These are phyloP conservation scores for Alternaria brassicae DNA, from an alignment of 2,329 filamentous ascomycete genomes.

Conservation along the genomic window DNA sequence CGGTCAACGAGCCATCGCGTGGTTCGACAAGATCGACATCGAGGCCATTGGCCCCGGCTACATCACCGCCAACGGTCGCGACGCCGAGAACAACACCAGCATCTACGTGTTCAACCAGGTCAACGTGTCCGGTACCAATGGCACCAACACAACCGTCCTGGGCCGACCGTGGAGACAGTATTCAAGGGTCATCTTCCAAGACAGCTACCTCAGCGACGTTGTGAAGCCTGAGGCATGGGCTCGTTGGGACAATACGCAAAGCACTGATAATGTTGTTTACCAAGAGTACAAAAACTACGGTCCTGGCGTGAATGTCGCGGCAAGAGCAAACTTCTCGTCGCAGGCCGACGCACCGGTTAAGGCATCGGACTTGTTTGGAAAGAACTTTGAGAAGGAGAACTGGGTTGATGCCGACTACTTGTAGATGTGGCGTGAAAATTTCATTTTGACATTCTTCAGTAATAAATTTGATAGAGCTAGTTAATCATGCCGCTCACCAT, in stretches of 20 bases:
- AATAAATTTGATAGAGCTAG: neutral
- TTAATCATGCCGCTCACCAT: neutral
- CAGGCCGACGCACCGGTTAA: slow-evolving; percentile 12
- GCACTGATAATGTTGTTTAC: slow-evolving; percentile 21
- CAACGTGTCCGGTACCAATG: slow-evolving; percentile 49
- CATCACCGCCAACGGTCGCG: slow-evolving; percentile 34
- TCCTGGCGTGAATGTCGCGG: slow-evolving; percentile 14
- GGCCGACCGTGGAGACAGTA: slow-evolving; percentile 60
- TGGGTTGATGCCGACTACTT: slow-evolving; percentile 28
- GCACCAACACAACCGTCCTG: slow-evolving; percentile 51
- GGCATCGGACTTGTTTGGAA: slow-evolving; percentile 19
- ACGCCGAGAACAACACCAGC: slow-evolving; percentile 35
- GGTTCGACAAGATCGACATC: slow-evolving; percentile 53
- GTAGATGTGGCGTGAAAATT: fast-evolving
- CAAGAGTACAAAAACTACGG: slow-evolving; percentile 29
- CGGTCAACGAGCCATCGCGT: slow-evolving; percentile 55
- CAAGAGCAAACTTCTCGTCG: slow-evolving; percentile 16
- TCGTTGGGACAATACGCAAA: slow-evolving; percentile 32
- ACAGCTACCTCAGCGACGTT: slow-evolving; percentile 59
- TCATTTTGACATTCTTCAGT: neutral
- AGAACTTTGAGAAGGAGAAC: slow-evolving; percentile 19
- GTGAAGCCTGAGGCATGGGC: slow-evolving; percentile 65
- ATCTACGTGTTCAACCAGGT: slow-evolving; percentile 63
- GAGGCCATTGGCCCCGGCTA: slow-evolving; percentile 22
- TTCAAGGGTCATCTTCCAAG: slow-evolving; percentile 58